Evolutionary conservation across 345 rosid species (phyloP), one percentile per base, ranked within the genome.

Genomic region (Melaleuca alternifolia): DNA sequence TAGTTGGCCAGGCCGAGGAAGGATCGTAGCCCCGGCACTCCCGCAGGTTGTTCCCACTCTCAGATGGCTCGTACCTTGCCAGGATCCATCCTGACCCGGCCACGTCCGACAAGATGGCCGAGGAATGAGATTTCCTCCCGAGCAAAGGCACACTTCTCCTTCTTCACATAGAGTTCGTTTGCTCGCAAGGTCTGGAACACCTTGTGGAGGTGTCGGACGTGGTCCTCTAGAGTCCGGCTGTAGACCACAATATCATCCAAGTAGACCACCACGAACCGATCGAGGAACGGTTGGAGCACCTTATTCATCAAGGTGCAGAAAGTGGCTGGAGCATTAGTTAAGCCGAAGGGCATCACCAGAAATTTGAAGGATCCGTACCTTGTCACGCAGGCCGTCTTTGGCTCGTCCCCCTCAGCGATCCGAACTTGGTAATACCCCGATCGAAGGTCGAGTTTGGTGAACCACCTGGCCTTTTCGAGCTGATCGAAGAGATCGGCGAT

Each of bases 401-500:
- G 21, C 56, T 88, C 85, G n/a, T 88, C 82, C 2, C 87, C 83
- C 7, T 85, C 41, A 1, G 71, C 51, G 11, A 88, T 88, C 18
- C 83, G 9, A 1, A 85, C 85, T 50, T 88, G 87, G 13, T 82
- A 85, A 50, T 88, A 88, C 6, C 65, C 62, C 11, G 83, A 88
- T 2, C 84, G 71, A 18, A 87, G 30, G 37, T 87, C 89, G 1
- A 85, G 51, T 30, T 85, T 87, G 8, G 84, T 13, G 59, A 51
- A 79, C 16, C 23, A 82, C 20, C 28, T 15, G 0, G 82, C 87
- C 7, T 50, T 30, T 2, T 51, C 21, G 12, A 88, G 14, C 3
- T 16, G 59, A 54, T 76, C 82, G n/a, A 85, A 88, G 44, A 88
- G 28, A 24, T 88, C 51, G 3, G 4, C 44, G 18, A 88, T 61